These are phyloP conservation scores for Lecanicillium sp. DNA, from an alignment of 2,329 filamentous ascomycete species.

Conservation along the genomic window DNA sequence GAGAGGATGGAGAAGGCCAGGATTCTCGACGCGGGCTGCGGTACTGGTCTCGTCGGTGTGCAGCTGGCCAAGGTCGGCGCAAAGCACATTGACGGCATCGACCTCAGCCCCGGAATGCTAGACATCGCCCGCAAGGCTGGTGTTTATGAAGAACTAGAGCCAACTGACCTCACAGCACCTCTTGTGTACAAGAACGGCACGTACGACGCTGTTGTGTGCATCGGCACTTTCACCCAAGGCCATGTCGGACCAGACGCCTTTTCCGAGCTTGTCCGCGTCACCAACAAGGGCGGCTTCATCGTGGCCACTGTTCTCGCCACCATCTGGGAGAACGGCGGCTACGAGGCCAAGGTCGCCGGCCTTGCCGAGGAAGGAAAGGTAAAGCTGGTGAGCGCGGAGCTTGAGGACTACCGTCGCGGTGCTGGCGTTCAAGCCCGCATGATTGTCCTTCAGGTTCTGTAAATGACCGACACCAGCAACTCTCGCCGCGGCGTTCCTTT, in stretches of 20 bases:
- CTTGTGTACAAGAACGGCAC: constrained; percentile 29
- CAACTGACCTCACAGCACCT: constrained; percentile 37
- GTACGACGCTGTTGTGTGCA: constrained; percentile 45
- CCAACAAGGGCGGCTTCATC: constrained; percentile 37
- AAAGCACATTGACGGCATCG: constrained; percentile 42
- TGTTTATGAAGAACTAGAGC: constrained; percentile 35
- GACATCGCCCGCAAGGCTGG: constrained; percentile 39
- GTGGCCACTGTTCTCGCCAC: constrained; percentile 43
- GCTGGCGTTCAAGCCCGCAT: constrained; percentile 22
- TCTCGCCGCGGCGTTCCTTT: too few relatives aligned
- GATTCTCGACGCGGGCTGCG: constrained; percentile 48
- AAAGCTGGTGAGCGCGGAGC: constrained; percentile 19
- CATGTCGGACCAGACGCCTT: constrained; percentile 45
- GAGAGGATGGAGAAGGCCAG: not conserved
- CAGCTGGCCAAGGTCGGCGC: constrained; percentile 35
- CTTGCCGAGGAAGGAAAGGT: constrained; percentile 20
- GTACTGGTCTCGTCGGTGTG: constrained; percentile 44
- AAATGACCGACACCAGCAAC: too few relatives aligned
- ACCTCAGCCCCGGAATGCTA: constrained; percentile 46
- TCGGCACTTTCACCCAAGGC: constrained; percentile 47
- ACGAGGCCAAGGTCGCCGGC: constrained; percentile 34
- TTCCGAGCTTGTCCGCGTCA: constrained; percentile 40
- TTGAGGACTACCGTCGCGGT: constrained; percentile 23
- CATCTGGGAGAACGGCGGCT: constrained; percentile 42
- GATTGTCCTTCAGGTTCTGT: constrained; percentile 20